Evolutionary conservation across 2,329 filamentous ascomycete species (phyloP), one percentile per base, ranked within the genome.

Genomic region (Lachnellula cervina): DNA sequence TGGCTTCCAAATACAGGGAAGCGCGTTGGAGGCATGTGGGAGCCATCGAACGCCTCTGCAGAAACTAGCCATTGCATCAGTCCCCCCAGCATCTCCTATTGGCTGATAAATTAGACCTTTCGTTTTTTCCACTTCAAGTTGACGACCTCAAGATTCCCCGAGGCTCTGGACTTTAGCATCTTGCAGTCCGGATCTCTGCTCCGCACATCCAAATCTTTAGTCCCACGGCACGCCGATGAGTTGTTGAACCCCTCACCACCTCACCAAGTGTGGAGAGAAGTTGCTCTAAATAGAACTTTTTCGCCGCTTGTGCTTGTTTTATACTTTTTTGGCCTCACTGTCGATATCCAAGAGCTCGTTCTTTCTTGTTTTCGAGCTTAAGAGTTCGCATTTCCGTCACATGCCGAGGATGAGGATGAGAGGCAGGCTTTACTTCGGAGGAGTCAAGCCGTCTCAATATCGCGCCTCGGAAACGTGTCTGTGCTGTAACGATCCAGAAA

Each of bases 371-470:
- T 35, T 46, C 44, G 23, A 44, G 46, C 35, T 43, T 17, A 49
- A 38, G 42, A 9, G 5, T 47, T 50, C 14, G 37, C 21, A 46
- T 47, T 45, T 17, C 37, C 32, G 17, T 37, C 44, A 45, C 52
- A 47, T 42, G 25, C 42, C 16, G 16, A 38, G 16, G 38, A 43
- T 17, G 11, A 17, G 16, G 40, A 44, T 37, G 16, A 21, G 44
- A 43, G 14, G 13, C 42, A 47, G 55, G 55, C 58, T 51, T 59
- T 51, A 57, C 34, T 52, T 57, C 58, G 55, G 55, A 45, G 38
- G 45, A 44, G 38, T 23, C 5, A 4, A 23, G 21, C 52, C 42
- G 58, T 62, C 49, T 59, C 60, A 62, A 58, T 49, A 55, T 57
- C 51, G 45, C 40, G 46, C 59, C 53, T 37, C 48, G 55, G 51